phyloP scores from a whole-genome alignment of 1,139 yeast species.

The Kurtzmaniella natalensis region DNA sequence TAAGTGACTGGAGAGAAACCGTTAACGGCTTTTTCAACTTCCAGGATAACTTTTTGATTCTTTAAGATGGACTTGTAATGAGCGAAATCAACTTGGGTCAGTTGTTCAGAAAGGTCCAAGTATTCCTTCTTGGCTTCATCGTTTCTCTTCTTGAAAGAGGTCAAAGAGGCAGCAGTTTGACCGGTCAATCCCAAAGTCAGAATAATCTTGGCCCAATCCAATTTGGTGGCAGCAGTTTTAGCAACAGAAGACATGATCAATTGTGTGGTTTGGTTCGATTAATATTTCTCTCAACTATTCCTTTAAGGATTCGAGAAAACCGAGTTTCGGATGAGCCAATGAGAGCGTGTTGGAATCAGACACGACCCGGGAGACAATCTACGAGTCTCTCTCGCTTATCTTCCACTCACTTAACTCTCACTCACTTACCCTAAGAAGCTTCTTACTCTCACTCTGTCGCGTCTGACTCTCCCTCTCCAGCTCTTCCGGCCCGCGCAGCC shows the following conservation, averaged over 20 bases:
- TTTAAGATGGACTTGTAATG: conserved; percentile 77
- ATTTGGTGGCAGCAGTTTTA: conserved; percentile 76
- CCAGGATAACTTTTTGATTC: conserved; percentile 76
- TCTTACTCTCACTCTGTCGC: no score
- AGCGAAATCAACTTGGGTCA: conserved; percentile 74
- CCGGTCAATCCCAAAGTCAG: conserved; percentile 91
- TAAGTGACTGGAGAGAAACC: conserved; percentile 78
- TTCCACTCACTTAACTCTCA: no score
- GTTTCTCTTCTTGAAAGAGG: conserved; percentile 95
- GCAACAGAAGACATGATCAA: conserved; percentile 41
- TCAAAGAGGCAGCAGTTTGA: conserved; percentile 79
- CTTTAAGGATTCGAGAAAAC: background rate
- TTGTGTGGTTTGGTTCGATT: conserved; percentile 4
- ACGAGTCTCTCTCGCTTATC: no score
- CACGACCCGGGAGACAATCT: conserved; percentile 7
- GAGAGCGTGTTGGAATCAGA: conserved; percentile 3
- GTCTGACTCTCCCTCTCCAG: no score
- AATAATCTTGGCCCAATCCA: conserved; percentile 93
- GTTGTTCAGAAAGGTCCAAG: conserved; percentile 63
- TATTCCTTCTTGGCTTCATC: conserved; percentile 92
- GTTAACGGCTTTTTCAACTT: conserved; percentile 73
- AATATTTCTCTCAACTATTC: background rate
- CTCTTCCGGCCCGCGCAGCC: no score
- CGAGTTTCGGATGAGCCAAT: conserved; percentile 8
- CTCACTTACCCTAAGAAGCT: no score